Conservation (phyloP, 2,329 filamentous ascomycete genomes). For the Diplodia seriata region DNA sequence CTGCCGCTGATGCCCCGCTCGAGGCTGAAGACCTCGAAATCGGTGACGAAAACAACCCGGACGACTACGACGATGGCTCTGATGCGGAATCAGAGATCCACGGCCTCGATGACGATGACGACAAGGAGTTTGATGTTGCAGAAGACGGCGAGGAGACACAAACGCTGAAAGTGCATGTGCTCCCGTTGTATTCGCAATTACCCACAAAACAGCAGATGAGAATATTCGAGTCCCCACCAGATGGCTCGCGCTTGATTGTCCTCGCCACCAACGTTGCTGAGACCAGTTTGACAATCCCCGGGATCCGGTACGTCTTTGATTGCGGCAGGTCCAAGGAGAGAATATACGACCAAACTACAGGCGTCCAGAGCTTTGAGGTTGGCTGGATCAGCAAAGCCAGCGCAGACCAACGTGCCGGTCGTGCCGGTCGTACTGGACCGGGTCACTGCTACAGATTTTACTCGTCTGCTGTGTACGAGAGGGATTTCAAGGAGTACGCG, state of each 20-base stretch:
- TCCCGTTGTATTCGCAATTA: conserved; percentile 93
- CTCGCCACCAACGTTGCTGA: conserved; percentile 96
- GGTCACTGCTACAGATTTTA: conserved; percentile 96
- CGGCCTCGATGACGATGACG: conserved; percentile 63
- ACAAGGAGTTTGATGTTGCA: conserved; percentile 68
- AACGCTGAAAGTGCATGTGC: conserved; percentile 76
- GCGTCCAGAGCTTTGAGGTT: conserved; percentile 94
- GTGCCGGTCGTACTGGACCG: conserved; percentile 92
- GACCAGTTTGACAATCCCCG: conserved; percentile 95
- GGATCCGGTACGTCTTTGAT: conserved; percentile 94
- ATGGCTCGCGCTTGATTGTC: conserved; percentile 83
- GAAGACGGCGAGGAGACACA: conserved; percentile 72
- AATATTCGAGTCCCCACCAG: conserved; percentile 85
- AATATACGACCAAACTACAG: conserved; percentile 83
- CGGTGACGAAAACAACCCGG: conserved; percentile 58
- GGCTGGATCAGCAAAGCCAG: conserved; percentile 98
- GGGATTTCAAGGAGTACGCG: conserved; percentile 84
- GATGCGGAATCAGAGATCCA: conserved; percentile 68
- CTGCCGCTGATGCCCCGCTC: conserved; percentile 76
- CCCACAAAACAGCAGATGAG: conserved; percentile 89
- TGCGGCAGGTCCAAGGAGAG: conserved; percentile 92
- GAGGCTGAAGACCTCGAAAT: conserved; percentile 90
- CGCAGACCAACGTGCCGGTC: conserved; percentile 87
- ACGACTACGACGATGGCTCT: conserved; percentile 54
- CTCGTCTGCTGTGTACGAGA: conserved; percentile 90